These are phyloP conservation scores for Penicillium sp. DNA, from an alignment of 2,329 filamentous ascomycete genomes.

Conservation along the genomic window DNA sequence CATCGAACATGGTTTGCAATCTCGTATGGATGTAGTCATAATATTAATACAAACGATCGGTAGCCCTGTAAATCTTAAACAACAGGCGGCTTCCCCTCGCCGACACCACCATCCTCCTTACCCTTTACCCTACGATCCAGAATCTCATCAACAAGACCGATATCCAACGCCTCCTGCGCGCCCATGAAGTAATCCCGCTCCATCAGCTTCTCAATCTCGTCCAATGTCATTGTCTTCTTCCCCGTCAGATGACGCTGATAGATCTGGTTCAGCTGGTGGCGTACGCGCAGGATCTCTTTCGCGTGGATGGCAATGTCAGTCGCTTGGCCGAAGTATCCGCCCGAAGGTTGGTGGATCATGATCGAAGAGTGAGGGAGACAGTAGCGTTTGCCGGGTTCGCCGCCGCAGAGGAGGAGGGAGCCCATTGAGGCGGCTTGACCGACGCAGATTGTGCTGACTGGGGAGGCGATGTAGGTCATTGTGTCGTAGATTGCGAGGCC, in stretches of 20 bases:
- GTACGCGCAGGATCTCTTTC: conserved; percentile 87
- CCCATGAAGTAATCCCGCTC: conserved; percentile 94
- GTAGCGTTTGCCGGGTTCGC: conserved; percentile 78
- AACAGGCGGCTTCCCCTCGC: conserved; percentile 23
- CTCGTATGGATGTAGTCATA: neutral
- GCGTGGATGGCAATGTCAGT: conserved; percentile 93
- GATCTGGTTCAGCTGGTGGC: conserved; percentile 84
- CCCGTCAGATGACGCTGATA: conserved; percentile 79
- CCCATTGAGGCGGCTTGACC: conserved; percentile 96
- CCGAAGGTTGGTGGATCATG: conserved; percentile 95
- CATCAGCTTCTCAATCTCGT: conserved; percentile 92
- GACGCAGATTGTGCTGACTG: conserved; percentile 91
- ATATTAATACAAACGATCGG: conserved; percentile 6
- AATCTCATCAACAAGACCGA: conserved; percentile 91
- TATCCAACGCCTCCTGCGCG: conserved; percentile 79
- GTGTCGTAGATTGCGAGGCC: conserved; percentile 90
- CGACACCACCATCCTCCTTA: conserved; percentile 23
- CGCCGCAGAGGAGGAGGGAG: conserved; percentile 80
- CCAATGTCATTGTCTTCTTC: conserved; percentile 65
- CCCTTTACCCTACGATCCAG: conserved; percentile 50
- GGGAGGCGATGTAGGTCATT: conserved; percentile 92
- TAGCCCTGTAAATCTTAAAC: conserved; percentile 4
- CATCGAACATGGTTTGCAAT: neutral
- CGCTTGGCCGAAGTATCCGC: conserved; percentile 66
- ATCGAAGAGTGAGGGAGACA: conserved; percentile 90